Percentiles rank a stretch among this genome's conserved stretches.
These are phyloP conservation scores for Lentinula sp. DNA, from an alignment of 768 basidiomycete species.

Conservation along the genomic window DNA sequence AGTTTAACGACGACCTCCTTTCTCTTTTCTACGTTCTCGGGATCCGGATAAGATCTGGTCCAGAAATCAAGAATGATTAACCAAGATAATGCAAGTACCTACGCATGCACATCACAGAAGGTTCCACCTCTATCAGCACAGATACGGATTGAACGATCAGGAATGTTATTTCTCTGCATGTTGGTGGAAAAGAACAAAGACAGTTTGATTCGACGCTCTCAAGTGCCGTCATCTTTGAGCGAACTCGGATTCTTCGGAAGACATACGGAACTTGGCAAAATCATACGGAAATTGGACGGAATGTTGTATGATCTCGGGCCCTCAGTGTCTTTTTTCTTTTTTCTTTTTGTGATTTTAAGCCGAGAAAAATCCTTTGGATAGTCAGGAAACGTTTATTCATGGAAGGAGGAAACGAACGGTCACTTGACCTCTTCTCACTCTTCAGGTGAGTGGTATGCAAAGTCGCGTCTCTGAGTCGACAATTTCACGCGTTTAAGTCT, in stretches of 20 bases:
- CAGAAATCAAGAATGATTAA: neutral
- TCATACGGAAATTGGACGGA: neutral
- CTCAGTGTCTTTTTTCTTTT: too few relatives aligned
- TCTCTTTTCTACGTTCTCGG: conserved; percentile 48
- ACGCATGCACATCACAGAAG: conserved; percentile 88
- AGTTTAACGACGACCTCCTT: conserved; percentile 91
- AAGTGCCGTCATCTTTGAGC: neutral
- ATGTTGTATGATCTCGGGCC: neutral
- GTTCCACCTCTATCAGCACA: conserved; percentile 90
- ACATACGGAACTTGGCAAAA: conserved; percentile 1
- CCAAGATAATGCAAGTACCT: conserved; percentile 17
- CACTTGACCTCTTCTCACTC: too few relatives aligned
- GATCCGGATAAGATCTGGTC: conserved; percentile 67
- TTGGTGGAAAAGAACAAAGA: neutral
- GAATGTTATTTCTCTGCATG: conserved; percentile 31
- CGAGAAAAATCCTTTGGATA: too few relatives aligned
- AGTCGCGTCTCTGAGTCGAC: too few relatives aligned
- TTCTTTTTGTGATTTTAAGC: too few relatives aligned
- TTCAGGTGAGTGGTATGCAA: too few relatives aligned
- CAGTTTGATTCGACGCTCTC: neutral
- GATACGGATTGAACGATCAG: conserved; percentile 75
- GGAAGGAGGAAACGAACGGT: too few relatives aligned
- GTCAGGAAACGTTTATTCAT: too few relatives aligned
- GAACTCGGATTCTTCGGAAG: conserved; percentile 1
- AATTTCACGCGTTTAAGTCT: too few relatives aligned